These are phyloP conservation scores for Zostera marina DNA, from an alignment of 116 monocot species.

Conservation along the genomic window DNA sequence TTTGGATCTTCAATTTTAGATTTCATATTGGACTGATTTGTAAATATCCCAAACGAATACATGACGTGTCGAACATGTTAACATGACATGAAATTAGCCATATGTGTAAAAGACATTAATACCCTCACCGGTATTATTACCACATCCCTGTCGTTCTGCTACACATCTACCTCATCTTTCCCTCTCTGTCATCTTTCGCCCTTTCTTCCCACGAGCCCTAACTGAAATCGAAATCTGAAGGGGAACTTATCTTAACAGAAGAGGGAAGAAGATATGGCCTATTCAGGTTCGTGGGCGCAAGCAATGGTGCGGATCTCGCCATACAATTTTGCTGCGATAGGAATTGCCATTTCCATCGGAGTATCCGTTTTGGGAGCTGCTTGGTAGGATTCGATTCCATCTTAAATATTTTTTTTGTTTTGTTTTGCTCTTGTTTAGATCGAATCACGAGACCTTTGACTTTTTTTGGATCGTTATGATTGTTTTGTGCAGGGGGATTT, in stretches of 20 bases:
- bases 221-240: not conserved
- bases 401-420: not conserved
- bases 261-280: not conserved
- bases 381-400: conserved; percentile 29
- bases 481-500: conserved; percentile 77
- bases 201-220: not conserved
- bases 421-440: not conserved
- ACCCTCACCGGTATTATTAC: too few relatives aligned
- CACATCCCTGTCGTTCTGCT: too few relatives aligned
- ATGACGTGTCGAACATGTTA: too few relatives aligned
- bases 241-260: not conserved
- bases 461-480: not conserved
- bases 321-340: conserved; percentile 77
- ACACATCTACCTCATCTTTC: not conserved
- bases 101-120: too few relatives aligned
- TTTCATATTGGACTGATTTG: too few relatives aligned
- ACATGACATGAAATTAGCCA: too few relatives aligned
- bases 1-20: too few relatives aligned
- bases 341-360: conserved; percentile 94
- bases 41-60: too few relatives aligned
- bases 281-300: conserved; percentile 52
- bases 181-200: not conserved
- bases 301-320: conserved; percentile 82
- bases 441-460: not conserved
- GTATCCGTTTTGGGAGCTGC: conserved; percentile 94